Base-by-base conservation (phyloP, 495 filamentous ascomycete genomes). In the Cladorrhinum samala region DNA sequence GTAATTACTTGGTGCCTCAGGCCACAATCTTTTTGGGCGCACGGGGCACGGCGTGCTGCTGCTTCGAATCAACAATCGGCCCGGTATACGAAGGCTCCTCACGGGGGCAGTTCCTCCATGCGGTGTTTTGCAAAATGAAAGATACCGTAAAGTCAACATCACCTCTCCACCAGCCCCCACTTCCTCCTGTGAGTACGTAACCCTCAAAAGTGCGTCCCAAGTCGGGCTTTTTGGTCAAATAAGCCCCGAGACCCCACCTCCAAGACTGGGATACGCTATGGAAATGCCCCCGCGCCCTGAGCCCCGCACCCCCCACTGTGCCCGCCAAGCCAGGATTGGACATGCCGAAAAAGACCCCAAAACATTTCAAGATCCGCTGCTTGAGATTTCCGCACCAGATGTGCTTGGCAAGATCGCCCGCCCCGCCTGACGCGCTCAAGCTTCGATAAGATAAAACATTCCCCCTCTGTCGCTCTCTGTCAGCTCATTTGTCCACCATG, bases 371-470 rank as follows among this genome's bases (percentile, higher is more conserved):
- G 42, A 45, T 45, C 42, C 42, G 30, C 30, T 37, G n/a, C n/a
- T n/a, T n/a, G n/a, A n/a, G n/a, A n/a, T n/a, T 33, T 33, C 27
- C 27, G 11, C 11, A 33, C 27, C 6, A 33, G 27, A 33, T 14
- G 4, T 25, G 7, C 45, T 47, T 47, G 45, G 45, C 45, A 17
- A 41, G 37, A 50, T 24, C 48, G n/a, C n/a, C n/a, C 14, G 9
- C 19, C 13, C 16, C 23, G 23, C 9, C 36, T 37, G 50, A 30
- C 5, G 17, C n/a, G 1, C 30, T 25, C 1, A 7, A 54, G 51
- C 51, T 53, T 1, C 52, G 52, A 54, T 54, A 54, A 54, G 52
- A 54, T 54, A 54, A 54, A 44, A 16, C 2, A 52, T 13, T 8
- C 9, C 16, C 7, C 6, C 46, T n/a, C 8, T 16, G 21, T 16